Evolutionary conservation across 495 filamentous ascomycete genomes (phyloP), one percentile per base, ranked within the genome.

Genomic region (Lasiosphaeria ovina): DNA sequence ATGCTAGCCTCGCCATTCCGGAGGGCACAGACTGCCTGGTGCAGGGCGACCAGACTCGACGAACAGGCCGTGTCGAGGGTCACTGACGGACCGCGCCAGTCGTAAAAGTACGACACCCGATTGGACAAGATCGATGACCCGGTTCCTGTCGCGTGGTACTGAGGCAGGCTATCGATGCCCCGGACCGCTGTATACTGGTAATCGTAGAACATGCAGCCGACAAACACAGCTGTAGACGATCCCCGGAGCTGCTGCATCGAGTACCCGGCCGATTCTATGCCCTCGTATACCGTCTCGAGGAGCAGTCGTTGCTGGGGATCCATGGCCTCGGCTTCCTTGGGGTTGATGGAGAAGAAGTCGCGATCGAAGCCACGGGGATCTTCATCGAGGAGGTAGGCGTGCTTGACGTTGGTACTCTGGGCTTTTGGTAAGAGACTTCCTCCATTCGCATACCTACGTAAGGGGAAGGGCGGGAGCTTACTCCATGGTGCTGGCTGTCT

Each of bases 201-300:
- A 3, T 89, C 79, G 67, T 88, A 81, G 14, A 86, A 82, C 64
- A 75, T 84, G 6, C 88, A 87, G 86, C 89, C 50, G 84, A 81
- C 63, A 89, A 86, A 0, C 87, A 90, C 36, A 31, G 42, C 54
- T 0, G 49, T 62, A 36, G 34, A n/a, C n/a, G 53, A 38, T 3
- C 55, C 59, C 0, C 35, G 16, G 32, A 61, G 34, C 11, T 35
- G 31, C n/a, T 50, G 17, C 4, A 61, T 49, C 75, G 9, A 83
- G 80, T 0, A 89, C 82, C 63, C 92, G 51, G 84, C 83, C 64
- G 67, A 62, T 31, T 73, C 70, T 17, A 74, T 42, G 4, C n/a
- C 17, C 33, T 58, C 55, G 45, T 58, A 58, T 9, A 51, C 56
- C 3, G 79, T 76, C 59, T 84, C 74, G 32, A 84, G 83, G 3